Conservation (phyloP, 176 grass and related monocot genomes). For the Oryza rufipogon region DNA sequence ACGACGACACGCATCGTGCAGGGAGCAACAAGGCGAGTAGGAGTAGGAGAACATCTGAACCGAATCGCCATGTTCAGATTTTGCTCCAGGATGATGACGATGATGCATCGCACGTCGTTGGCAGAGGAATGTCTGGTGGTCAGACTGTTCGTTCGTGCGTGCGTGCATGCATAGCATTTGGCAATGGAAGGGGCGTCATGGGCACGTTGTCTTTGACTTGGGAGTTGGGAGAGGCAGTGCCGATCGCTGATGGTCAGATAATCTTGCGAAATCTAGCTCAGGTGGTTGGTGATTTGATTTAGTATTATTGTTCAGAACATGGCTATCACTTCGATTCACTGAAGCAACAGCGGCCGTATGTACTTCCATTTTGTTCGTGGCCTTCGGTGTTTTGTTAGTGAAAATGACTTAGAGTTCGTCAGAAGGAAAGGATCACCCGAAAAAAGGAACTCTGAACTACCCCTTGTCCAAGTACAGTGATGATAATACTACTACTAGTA, state of each 20-base stretch:
- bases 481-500: not conserved
- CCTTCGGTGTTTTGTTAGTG: not conserved
- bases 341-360: not conserved
- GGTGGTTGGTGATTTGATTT: not conserved
- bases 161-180: not conserved
- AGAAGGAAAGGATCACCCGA: not conserved
- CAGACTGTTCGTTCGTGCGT: conserved; percentile 39
- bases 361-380: too few species aligned
- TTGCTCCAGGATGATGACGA: not conserved
- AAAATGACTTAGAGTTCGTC: not conserved
- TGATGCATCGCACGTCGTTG: conserved; percentile 50
- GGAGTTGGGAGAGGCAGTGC: not conserved
- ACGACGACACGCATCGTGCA: conserved; percentile 13
- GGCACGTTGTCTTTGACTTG: conserved; percentile 37
- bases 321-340: not conserved
- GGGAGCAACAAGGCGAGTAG: not conserved
- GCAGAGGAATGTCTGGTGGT: conserved; percentile 23
- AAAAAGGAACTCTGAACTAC: not conserved
- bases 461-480: not conserved
- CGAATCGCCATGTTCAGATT: conserved; percentile 6
- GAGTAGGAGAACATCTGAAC: not conserved
- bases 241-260: conserved; percentile 8
- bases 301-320: not conserved
- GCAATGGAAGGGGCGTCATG: not conserved
- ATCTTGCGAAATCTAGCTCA: conserved; percentile 31